Base-by-base conservation (phyloP, 805 yeast genomes). In the Ogataea trehalophila region DNA sequence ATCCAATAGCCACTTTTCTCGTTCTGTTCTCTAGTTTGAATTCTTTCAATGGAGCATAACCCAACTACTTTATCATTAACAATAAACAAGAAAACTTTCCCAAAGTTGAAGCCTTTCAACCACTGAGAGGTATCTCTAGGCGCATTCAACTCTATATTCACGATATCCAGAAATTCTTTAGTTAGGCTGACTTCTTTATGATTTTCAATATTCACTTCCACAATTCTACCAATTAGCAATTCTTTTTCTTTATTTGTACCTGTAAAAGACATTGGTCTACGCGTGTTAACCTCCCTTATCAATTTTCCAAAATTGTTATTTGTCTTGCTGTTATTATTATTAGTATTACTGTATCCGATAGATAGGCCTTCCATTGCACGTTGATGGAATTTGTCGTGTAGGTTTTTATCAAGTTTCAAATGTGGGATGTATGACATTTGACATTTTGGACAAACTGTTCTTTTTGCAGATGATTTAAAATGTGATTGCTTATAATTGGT, bases 91-190 rank as follows among this genome's bases (percentile, higher is more conserved):
- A 76, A 83, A 1, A 81, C 75, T 36, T 66, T 68, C 0, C 82
- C 82, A 8, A 52, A 50, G 4, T 52, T 55, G 4, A 52, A 45
- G 18, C 60, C 60, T 17, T 36, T 37, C n/a, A 46, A 17, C 62
- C 64, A 64, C 8, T 46, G 33, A 8, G 55, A 37, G 1, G 54
- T 49, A 18, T 59, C 66, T 11, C 44, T 49, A 6, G 81, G 84
- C 0, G 91, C 89, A 61, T 74, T 77, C 42, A 85, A 65, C 51
- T 79, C 85, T 6, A 65, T 69, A 58, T 85, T 84, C 7, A 79
- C 86, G 59, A 82, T 65, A 0, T 68, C 65, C 48, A 85, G 60
- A 4, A 81, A 57, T 29, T 72, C 74, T 34, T 65, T 42, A 1
- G 72, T 62, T 1, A 72, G 67, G 9, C 54, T 52, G 1, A 60